Evolutionary conservation across 208 protist species (phyloP).

Genomic region (Crithidia sp.): DNA sequence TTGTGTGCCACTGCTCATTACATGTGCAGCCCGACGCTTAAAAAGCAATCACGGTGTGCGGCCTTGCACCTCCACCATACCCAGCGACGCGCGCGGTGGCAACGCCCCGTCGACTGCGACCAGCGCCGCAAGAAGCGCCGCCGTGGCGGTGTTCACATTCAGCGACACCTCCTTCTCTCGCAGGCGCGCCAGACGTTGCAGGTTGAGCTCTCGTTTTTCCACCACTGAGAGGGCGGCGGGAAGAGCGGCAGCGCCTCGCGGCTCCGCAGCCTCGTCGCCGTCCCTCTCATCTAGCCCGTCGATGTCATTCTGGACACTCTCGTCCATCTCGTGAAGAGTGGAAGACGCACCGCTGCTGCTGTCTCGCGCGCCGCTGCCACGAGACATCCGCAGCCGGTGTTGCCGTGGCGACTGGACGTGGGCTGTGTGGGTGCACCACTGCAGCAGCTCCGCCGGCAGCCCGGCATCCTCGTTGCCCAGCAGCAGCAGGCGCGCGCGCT

Average conservation of each 20-base stretch:
- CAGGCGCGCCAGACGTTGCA: constrained; percentile 32
- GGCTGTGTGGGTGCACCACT: constrained; percentile 58
- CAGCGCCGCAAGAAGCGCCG: constrained; percentile 57
- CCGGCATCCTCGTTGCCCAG: constrained; percentile 83
- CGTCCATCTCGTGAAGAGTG: background rate
- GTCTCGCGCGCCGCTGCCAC: background rate
- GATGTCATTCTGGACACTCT: too few relatives aligned
- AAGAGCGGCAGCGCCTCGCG: too few relatives aligned
- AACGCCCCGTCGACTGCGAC: constrained; percentile 24
- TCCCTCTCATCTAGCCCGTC: background rate
- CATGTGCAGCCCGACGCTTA: too few relatives aligned
- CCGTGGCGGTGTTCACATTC: constrained; percentile 83
- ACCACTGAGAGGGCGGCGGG: background rate
- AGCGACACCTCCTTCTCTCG: constrained; percentile 67
- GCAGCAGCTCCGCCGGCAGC: constrained; percentile 46
- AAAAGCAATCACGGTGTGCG: too few relatives aligned
- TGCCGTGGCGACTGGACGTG: constrained; percentile 65
- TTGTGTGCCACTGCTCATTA: too few relatives aligned
- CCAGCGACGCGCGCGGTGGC: background rate
- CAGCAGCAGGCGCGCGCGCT: constrained; percentile 48
- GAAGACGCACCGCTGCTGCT: background rate
- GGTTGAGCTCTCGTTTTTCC: constrained; percentile 16
- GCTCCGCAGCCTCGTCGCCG: background rate
- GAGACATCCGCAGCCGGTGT: constrained; percentile 22
- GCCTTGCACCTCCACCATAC: constrained; percentile 10